Percentiles rank a stretch among this genome's conserved stretches.
These are phyloP conservation scores for Schoenoplectus tabernaemontani DNA, from an alignment of 202 grass and related monocot species.

Conservation along the genomic window DNA sequence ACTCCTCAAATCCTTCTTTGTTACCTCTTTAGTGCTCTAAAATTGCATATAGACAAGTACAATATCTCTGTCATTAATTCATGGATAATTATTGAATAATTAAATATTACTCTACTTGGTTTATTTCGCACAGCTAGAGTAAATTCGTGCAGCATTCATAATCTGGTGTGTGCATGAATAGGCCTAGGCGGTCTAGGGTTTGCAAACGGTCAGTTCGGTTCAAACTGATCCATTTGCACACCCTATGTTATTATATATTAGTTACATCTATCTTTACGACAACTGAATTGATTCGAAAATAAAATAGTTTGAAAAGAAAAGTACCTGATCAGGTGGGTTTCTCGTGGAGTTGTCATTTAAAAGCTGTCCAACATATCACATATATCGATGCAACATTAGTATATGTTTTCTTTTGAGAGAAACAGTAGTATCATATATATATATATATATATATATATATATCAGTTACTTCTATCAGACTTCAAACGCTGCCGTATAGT, in stretches of 20 bases:
- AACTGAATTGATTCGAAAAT: neutral
- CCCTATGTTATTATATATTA: neutral
- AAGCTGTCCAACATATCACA: constrained; percentile 6
- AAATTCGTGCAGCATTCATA: neutral
- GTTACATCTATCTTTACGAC: neutral
- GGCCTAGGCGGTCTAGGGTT: no score
- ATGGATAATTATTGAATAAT: neutral
- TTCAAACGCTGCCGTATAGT: no score
- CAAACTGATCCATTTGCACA: no score
- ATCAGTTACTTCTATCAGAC: no score
- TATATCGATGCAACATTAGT: neutral
- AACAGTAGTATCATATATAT: no score
- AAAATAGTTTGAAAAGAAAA: neutral
- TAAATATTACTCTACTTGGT: neutral
- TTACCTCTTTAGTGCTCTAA: constrained; percentile 29
- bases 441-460: no score
- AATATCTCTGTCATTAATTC: neutral
- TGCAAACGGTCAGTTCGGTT: no score
- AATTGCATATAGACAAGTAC: neutral
- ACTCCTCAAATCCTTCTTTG: constrained; percentile 61
- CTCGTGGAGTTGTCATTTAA: constrained; percentile 20
- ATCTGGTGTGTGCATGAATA: neutral
- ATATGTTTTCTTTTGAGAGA: no score
- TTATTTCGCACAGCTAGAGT: neutral
- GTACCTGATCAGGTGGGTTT: constrained; percentile 18